These are phyloP conservation scores for Phytophthora quininea DNA, from an alignment of 352 stramenopile species.

Conservation along the genomic window DNA sequence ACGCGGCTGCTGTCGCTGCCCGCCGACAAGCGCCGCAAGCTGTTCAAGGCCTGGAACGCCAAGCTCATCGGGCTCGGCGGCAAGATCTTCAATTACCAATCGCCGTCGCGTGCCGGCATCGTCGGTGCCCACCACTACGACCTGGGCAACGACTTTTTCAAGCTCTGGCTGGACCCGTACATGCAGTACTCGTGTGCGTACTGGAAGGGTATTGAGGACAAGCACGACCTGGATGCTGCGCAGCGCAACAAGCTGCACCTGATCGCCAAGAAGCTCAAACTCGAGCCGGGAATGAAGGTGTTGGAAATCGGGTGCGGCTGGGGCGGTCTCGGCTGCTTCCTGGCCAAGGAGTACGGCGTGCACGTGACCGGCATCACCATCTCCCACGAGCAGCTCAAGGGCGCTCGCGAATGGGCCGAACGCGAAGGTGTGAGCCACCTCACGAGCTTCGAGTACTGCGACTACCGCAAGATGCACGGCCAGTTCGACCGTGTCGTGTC, in stretches of 20 bases:
- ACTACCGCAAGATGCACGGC: conserved; percentile 90
- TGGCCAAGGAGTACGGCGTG: conserved; percentile 87
- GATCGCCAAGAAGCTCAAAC: conserved; percentile 88
- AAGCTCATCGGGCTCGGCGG: conserved; percentile 78
- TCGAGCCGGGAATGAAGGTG: conserved; percentile 83
- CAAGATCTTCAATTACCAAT: conserved; percentile 90
- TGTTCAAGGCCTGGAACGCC: conserved; percentile 89
- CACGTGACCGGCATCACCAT: conserved; percentile 91
- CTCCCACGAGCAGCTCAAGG: conserved; percentile 91
- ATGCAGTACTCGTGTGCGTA: conserved; percentile 91
- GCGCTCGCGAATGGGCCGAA: conserved; percentile 76
- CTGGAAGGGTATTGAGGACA: conserved; percentile 77
- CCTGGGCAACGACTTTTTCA: conserved; percentile 90
- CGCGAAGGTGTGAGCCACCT: conserved; percentile 83
- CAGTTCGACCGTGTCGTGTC: conserved; percentile 90
- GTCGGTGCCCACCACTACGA: conserved; percentile 89
- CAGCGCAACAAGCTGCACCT: conserved; percentile 89
- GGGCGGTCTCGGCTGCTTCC: conserved; percentile 88
- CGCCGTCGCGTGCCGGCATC: conserved; percentile 79
- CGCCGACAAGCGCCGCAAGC: conserved; percentile 77
- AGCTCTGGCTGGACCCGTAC: conserved; percentile 87
- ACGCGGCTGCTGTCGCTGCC: conserved; percentile 74
- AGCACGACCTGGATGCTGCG: conserved; percentile 79
- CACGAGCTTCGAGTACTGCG: conserved; percentile 90
- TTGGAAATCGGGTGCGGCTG: conserved; percentile 91